Conservation (phyloP, 2,329 filamentous ascomycete genomes). For the Beauveria sp. region DNA sequence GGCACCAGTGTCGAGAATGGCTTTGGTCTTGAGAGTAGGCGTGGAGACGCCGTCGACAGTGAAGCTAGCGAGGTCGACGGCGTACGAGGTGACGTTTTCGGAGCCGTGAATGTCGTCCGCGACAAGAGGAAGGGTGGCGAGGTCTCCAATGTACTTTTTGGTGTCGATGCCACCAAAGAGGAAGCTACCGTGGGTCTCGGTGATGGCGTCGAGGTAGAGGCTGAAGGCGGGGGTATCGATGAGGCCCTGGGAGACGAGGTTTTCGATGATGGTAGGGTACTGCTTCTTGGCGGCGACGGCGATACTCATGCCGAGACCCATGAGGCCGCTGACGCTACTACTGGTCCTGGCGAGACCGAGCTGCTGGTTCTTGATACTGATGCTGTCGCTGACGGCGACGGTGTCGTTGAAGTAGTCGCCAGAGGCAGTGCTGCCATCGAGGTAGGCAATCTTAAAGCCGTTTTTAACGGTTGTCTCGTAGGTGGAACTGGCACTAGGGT, state of each 20-base stretch:
- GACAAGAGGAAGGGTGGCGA: constrained; percentile 39
- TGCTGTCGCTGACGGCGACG: constrained; percentile 40
- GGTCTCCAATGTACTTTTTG: constrained; percentile 57
- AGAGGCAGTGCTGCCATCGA: constrained; percentile 45
- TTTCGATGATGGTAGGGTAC: constrained; percentile 55
- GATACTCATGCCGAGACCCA: constrained; percentile 50
- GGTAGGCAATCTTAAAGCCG: constrained; percentile 54
- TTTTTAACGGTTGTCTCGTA: constrained; percentile 34
- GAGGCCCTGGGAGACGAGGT: constrained; percentile 52
- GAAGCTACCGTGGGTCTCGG: constrained; percentile 57
- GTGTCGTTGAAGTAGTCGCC: constrained; percentile 54
- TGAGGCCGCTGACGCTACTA: constrained; percentile 45
- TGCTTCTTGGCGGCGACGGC: constrained; percentile 36
- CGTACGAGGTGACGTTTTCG: constrained; percentile 32
- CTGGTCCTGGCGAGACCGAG: constrained; percentile 46
- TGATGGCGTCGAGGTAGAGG: constrained; percentile 61
- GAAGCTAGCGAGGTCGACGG: constrained; percentile 30
- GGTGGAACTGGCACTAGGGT: constrained; percentile 39
- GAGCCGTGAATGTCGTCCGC: constrained; percentile 32
- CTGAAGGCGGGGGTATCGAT: constrained; percentile 62
- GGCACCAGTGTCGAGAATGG: constrained; percentile 67
- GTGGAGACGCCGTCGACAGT: constrained; percentile 28
- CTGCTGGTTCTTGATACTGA: constrained; percentile 42
- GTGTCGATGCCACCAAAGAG: constrained; percentile 76
- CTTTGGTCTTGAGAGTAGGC: constrained; percentile 37